phyloP scores from a whole-genome alignment of 441 rosid species.

The Mallotus repandus region DNA sequence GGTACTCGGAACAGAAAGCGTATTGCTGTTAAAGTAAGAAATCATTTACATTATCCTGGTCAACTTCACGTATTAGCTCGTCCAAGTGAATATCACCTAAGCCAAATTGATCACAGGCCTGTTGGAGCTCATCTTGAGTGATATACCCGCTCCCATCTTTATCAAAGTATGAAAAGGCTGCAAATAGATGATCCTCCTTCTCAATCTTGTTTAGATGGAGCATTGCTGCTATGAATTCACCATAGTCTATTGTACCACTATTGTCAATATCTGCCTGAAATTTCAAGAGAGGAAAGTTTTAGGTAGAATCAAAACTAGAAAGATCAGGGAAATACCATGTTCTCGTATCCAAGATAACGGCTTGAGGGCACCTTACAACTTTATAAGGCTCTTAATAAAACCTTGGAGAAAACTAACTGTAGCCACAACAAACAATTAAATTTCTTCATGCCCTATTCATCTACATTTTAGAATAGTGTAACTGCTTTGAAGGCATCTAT shows the following conservation, averaged over 20 bases:
- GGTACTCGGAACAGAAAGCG: neutral
- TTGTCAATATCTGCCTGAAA: slow-evolving; percentile 90
- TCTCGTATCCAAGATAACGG: neutral
- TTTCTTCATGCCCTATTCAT: neutral
- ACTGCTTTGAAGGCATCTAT: neutral
- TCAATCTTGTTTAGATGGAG: slow-evolving; percentile 83
- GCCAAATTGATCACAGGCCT: slow-evolving; percentile 80
- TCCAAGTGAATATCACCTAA: slow-evolving; percentile 60
- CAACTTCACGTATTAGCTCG: slow-evolving; percentile 75
- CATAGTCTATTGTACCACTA: slow-evolving; percentile 91
- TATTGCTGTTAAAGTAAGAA: neutral
- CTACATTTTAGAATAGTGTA: neutral
- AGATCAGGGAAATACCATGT: neutral
- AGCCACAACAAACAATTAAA: neutral
- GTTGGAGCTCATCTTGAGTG: slow-evolving; percentile 82
- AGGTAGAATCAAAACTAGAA: neutral
- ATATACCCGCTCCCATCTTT: slow-evolving; percentile 94
- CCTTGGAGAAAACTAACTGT: neutral
- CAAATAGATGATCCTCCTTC: slow-evolving; percentile 78
- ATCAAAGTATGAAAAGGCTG: slow-evolving; percentile 91
- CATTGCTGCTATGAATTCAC: slow-evolving; percentile 96
- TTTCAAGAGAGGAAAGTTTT: neutral
- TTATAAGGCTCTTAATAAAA: neutral
- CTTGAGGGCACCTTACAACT: neutral
- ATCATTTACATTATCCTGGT: slow-evolving; percentile 69